Conservation (phyloP, 2,329 filamentous ascomycete species). For the Parasarocladium wereldwijsianum region DNA sequence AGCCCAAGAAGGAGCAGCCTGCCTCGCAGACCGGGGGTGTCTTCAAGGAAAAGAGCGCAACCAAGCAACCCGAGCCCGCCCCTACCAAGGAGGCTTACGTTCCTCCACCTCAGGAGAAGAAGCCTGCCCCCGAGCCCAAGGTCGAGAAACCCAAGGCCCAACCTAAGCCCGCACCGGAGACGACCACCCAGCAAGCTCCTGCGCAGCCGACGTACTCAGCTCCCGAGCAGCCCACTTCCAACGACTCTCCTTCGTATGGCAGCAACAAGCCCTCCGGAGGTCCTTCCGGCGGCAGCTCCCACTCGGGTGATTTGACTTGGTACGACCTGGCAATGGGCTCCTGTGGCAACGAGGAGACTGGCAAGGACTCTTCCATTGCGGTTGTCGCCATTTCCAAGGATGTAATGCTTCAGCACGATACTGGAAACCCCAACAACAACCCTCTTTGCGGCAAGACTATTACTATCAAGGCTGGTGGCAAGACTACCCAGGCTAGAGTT, state of each 20-base stretch:
- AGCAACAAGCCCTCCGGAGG: constrained; percentile 5
- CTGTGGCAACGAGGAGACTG: constrained; percentile 50
- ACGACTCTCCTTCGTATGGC: constrained; percentile 4
- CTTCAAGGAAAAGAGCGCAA: constrained; percentile 6
- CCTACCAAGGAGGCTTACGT: constrained; percentile 1
- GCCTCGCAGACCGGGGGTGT: too few species aligned
- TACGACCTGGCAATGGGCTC: constrained; percentile 54
- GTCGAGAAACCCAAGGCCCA: constrained; percentile 8
- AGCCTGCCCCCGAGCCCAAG: constrained; percentile 9
- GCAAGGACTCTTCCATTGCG: constrained; percentile 35
- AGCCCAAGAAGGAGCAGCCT: constrained; percentile 3
- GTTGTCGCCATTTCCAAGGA: constrained; percentile 54
- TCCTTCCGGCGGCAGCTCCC: constrained; percentile 12
- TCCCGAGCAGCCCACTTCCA: constrained; percentile 5
- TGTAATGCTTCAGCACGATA: constrained; percentile 46
- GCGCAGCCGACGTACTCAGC: constrained; percentile 8
- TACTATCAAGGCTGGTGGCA: constrained; percentile 47
- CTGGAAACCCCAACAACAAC: constrained; percentile 60
- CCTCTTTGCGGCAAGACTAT: constrained; percentile 56
- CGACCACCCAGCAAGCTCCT: constrained; percentile 5
- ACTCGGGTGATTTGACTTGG: constrained; percentile 57
- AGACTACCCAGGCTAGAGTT: constrained; percentile 41
- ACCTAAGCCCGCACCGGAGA: constrained; percentile 7
- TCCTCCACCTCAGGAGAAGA: constrained; percentile 6
- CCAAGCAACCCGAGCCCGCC: constrained; percentile 6